Base-by-base conservation (phyloP, 2,329 filamentous ascomycete species). In the Fusarium napiforme region DNA sequence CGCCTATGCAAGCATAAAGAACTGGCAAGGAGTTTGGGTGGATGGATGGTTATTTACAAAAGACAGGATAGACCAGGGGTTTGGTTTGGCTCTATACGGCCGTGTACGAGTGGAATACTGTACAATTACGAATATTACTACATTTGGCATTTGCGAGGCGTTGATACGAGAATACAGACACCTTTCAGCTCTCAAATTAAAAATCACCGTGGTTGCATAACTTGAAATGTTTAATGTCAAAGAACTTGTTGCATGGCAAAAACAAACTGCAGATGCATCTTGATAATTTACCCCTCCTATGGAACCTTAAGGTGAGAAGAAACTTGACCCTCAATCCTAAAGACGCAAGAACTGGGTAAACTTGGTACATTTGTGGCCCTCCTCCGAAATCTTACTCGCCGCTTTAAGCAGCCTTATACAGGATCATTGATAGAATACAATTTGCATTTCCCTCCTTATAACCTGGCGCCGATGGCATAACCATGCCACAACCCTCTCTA, bases 1-100 rank as follows among this genome's bases (percentile, higher is more conserved):
- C 96, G 61, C 96, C 96, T 28, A 87, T 88, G 84, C 87, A 90
- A 78, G 88, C 85, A 42, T 90, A 84, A 77, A 61, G 21, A 23
- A 28, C 19, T 42, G 16, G 42, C 23, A 61, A 47, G 39, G 58
- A 52, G 21, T 21, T 45, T 56, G n/a, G 7, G 43, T 37, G 46
- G 40, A 39, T 40, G 56, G 52, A 47, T 34, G 57, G 56, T 45
- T 50, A 49, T 77, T 61, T 71, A 71, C 30, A 71, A 77, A 76
- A 64, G 49, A 64, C 43, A 61, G 43, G 26, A 70, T 69, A 69
- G 58, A 62, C 32, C n/a, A 28, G 34, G 39, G 47, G 46, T 43
- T 39, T 18, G 9, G 50, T 43, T 62, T 43, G 49, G 60, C 53
- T 57, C 57, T 21, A 39, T 34, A 62, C 55, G 52, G 69, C 61